These are phyloP conservation scores for Boletus putidus DNA, from an alignment of 1,284 basidiomycete genomes.

Conservation along the genomic window DNA sequence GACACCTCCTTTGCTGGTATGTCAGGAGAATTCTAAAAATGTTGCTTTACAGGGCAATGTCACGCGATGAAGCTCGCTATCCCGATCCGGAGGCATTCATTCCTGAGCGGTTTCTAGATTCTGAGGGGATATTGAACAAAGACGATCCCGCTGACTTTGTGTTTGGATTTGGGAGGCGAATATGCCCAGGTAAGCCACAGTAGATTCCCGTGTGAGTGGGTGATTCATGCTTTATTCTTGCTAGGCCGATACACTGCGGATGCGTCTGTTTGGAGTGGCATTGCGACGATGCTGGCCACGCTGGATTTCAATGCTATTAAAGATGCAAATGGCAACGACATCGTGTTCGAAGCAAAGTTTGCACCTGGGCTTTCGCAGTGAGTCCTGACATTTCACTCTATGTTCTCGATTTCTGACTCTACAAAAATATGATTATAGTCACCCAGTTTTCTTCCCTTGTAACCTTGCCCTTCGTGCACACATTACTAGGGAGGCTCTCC, in stretches of 20 bases:
- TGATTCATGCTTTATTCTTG: not conserved
- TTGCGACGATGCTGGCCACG: conserved; percentile 1
- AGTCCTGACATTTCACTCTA: not conserved
- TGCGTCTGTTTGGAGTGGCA: not conserved
- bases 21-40: not conserved
- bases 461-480: not conserved
- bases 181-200: conserved; percentile 15
- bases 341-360: not conserved
- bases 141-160: conserved; percentile 11
- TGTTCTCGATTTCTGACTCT: not conserved
- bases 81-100: conserved; percentile 21
- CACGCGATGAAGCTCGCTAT: conserved; percentile 16
- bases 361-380: not conserved
- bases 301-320: not conserved
- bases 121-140: conserved; percentile 13
- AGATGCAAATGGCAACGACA: not conserved
- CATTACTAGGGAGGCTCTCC: not conserved
- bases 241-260: not conserved
- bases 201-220: no score
- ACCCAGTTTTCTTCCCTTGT: not conserved
- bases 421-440: not conserved
- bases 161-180: conserved; percentile 28
- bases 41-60: conserved; percentile 25
- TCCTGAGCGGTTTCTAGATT: conserved; percentile 22
- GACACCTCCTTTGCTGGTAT: not conserved